These are phyloP conservation scores for Discostella pseudostelligera DNA, from an alignment of 108 stramenopile genomes.

Conservation along the genomic window DNA sequence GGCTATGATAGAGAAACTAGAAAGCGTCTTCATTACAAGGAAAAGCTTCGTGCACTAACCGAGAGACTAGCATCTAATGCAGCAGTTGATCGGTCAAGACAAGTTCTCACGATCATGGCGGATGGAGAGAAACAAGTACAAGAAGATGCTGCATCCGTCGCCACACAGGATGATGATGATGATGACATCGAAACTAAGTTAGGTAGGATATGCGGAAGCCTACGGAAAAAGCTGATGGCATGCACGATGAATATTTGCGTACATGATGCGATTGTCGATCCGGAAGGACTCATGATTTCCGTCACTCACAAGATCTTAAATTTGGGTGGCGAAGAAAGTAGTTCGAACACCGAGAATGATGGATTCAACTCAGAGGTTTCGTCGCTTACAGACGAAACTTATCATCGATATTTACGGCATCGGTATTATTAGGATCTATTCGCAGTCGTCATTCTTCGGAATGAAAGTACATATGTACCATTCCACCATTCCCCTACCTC, in stretches of 20 bases:
- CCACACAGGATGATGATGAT: background rate
- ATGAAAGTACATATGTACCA: no score
- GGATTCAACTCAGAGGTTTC: background rate
- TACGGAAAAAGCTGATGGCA: background rate
- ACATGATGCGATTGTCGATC: background rate
- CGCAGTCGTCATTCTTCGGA: no score
- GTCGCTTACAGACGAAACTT: background rate
- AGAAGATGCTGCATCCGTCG: background rate
- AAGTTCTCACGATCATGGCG: background rate
- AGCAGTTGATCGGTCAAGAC: constrained; percentile 1
- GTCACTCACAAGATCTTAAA: background rate
- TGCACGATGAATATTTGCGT: background rate
- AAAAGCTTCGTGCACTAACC: background rate
- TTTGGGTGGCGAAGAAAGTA: background rate
- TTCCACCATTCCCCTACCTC: no score
- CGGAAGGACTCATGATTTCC: background rate
- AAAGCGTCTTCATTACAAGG: background rate
- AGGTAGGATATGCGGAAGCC: background rate
- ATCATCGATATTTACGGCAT: background rate
- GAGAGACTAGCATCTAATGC: background rate
- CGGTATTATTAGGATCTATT: no score
- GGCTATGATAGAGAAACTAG: background rate
- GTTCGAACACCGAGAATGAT: background rate
- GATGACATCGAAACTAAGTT: background rate
- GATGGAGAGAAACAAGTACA: background rate